Conservation (phyloP, 352 stramenopile species). For the Elongisporangium undulatum region DNA sequence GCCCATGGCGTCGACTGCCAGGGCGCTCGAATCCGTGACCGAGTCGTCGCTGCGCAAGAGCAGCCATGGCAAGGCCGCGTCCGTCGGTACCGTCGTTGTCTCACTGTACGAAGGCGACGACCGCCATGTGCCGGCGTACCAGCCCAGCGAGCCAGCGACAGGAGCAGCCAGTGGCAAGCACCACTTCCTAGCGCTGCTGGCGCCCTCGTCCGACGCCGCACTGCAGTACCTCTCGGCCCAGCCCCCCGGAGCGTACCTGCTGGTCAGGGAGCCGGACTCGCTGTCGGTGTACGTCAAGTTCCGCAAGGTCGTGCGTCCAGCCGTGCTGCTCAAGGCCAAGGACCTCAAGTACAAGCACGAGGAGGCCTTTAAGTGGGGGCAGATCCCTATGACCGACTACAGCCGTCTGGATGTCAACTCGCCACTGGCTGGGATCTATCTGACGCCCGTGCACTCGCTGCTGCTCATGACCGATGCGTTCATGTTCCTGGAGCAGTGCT, state of each 20-base stretch:
- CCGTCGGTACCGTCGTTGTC: background rate
- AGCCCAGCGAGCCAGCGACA: background rate
- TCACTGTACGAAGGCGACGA: background rate
- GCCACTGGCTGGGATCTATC: background rate
- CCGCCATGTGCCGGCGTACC: background rate
- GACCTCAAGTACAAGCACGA: slow-evolving; percentile 35
- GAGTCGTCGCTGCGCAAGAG: background rate
- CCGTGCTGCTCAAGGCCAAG: slow-evolving; percentile 42
- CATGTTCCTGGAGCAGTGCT: slow-evolving; percentile 41
- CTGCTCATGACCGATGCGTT: slow-evolving; percentile 23
- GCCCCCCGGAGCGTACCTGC: slow-evolving; percentile 37
- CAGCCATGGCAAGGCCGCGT: background rate
- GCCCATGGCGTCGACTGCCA: background rate
- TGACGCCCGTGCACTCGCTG: slow-evolving; percentile 41
- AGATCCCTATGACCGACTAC: slow-evolving; percentile 1
- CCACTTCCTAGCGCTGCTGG: slow-evolving; percentile 48
- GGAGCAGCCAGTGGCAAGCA: background rate
- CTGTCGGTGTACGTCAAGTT: slow-evolving; percentile 62
- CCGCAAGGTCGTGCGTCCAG: slow-evolving; percentile 28
- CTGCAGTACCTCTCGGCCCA: slow-evolving; percentile 35
- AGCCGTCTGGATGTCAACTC: background rate
- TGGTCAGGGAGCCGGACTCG: slow-evolving; percentile 38
- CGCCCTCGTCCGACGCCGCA: slow-evolving; percentile 31
- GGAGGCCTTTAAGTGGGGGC: slow-evolving; percentile 29
- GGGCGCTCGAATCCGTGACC: background rate